Conservation (phyloP, 495 filamentous ascomycete genomes). For the Aspergillus haitiensis region DNA sequence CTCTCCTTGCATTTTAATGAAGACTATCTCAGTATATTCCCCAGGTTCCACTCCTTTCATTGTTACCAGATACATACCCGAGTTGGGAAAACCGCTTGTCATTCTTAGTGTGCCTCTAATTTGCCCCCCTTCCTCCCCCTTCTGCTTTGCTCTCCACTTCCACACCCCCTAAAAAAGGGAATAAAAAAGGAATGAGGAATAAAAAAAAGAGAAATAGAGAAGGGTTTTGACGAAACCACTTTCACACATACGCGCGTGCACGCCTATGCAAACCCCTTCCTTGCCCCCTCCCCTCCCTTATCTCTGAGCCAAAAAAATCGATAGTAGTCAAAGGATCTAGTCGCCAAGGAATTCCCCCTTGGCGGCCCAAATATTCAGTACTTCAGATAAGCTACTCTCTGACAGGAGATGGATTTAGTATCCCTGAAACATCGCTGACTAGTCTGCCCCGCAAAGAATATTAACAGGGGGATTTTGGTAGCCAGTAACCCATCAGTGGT, state of each 20-base stretch:
- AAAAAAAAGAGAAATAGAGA: background rate
- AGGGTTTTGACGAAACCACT: background rate
- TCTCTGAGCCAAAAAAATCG: background rate
- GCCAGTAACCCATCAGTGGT: too few species aligned
- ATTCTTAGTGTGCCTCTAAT: too few species aligned
- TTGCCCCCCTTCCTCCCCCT: background rate
- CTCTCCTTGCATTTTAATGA: too few species aligned
- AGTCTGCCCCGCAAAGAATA: slow-evolving; percentile 3
- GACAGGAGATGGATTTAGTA: slow-evolving; percentile 11
- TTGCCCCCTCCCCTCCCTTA: background rate
- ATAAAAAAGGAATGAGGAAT: background rate
- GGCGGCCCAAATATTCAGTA: slow-evolving; percentile 7
- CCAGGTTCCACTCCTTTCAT: too few species aligned
- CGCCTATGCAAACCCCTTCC: background rate
- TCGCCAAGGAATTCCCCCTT: background rate
- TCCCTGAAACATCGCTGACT: slow-evolving; percentile 4
- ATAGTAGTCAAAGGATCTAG: background rate
- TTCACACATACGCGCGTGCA: slow-evolving; percentile 1
- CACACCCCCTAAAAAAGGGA: background rate
- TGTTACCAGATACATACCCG: too few species aligned
- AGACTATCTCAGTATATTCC: too few species aligned
- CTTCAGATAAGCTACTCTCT: slow-evolving; percentile 16
- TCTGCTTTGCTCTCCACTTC: background rate
- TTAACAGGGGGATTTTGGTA: background rate
- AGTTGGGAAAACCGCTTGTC: too few species aligned